Percentiles rank a stretch among this genome's conserved stretches.
These are phyloP conservation scores for Magnaporthiopsis incrustans DNA, from an alignment of 2,329 filamentous ascomycete species.

Conservation along the genomic window DNA sequence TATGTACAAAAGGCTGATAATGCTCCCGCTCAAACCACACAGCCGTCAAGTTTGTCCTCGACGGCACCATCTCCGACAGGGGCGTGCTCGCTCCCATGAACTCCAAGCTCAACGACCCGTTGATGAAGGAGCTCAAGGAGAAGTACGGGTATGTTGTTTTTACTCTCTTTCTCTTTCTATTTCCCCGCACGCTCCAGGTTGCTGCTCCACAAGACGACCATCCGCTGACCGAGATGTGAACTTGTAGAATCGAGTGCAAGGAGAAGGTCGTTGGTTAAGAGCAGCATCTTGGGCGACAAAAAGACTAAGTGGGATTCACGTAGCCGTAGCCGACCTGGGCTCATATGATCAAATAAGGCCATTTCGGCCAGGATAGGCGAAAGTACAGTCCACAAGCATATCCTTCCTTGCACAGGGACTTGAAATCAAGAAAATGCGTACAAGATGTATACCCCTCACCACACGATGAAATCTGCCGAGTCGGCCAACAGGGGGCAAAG, in stretches of 20 bases:
- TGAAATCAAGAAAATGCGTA: too few species aligned
- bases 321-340: too few species aligned
- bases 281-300: neutral
- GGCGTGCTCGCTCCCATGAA: conserved; percentile 62
- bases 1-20: too few species aligned
- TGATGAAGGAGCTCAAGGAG: conserved; percentile 72
- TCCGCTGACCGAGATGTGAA: neutral
- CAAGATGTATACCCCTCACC: too few species aligned
- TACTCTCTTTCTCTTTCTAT: neutral
- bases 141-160: conserved; percentile 46
- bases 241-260: conserved; percentile 16
- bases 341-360: too few species aligned
- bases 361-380: too few species aligned
- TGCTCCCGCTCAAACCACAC: conserved; percentile 21
- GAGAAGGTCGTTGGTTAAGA: conserved; percentile 14
- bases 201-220: neutral
- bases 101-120: conserved; percentile 53
- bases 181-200: neutral
- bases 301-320: neutral
- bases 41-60: conserved; percentile 58
- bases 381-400: too few species aligned
- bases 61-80: conserved; percentile 54
- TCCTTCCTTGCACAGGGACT: too few species aligned
- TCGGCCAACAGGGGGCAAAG: too few species aligned
- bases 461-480: too few species aligned